A percentile compares a stretch with the other conserved stretches of the same genome.
phyloP scores from a whole-genome alignment of 306 rosid species.

The Ormosia semicastrata region DNA sequence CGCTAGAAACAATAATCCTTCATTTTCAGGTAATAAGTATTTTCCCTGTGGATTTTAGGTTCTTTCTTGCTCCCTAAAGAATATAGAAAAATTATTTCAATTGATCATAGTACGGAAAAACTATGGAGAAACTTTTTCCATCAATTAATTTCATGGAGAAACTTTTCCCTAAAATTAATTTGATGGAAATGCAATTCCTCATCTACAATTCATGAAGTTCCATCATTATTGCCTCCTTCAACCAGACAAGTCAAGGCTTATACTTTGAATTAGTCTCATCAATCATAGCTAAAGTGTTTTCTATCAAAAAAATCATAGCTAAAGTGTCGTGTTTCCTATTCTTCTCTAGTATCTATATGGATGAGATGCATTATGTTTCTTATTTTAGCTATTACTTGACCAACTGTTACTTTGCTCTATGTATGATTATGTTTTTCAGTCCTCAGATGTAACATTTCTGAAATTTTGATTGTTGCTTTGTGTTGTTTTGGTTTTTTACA shows the following conservation, averaged over 20 bases:
- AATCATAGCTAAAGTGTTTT: neutral
- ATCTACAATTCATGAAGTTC: neutral
- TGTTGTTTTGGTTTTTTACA: slow-evolving; percentile 36
- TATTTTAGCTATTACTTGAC: slow-evolving; percentile 7
- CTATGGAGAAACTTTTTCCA: neutral
- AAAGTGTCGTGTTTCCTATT: neutral
- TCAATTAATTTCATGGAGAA: neutral
- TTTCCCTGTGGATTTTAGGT: slow-evolving; percentile 21
- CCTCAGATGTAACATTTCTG: neutral
- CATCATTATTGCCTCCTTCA: slow-evolving; percentile 10
- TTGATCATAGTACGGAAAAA: neutral
- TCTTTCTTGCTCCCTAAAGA: neutral
- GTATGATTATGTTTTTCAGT: slow-evolving; percentile 8
- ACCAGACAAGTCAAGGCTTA: neutral
- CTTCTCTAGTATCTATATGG: neutral
- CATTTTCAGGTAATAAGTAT: slow-evolving; percentile 63
- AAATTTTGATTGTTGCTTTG: slow-evolving; percentile 3
- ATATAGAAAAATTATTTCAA: neutral
- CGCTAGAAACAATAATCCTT: slow-evolving; percentile 60
- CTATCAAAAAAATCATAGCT: neutral
- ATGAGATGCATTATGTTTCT: slow-evolving; percentile 21
- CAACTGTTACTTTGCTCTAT: slow-evolving; percentile 7
- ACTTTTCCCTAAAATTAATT: neutral
- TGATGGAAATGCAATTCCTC: neutral
- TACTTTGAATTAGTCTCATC: slow-evolving; percentile 15